A percentile compares a stretch with the other conserved stretches of the same genome.
phyloP scores from a whole-genome alignment of 2,329 filamentous ascomycete genomes.

The Davidsoniella neocaledoniae region DNA sequence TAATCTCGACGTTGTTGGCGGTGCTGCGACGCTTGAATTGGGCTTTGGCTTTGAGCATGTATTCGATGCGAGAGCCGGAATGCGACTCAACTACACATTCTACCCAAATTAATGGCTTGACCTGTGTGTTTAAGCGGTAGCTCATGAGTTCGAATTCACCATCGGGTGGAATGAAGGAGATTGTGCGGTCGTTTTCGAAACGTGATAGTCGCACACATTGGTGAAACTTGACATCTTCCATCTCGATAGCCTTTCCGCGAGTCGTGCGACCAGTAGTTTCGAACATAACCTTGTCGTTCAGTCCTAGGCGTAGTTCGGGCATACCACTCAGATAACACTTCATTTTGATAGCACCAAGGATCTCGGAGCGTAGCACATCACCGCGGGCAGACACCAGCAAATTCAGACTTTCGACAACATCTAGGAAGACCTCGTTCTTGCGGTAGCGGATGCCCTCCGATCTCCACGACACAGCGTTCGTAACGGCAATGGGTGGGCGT shows the following conservation, averaged over 20 bases:
- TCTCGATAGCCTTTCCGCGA: constrained; percentile 91
- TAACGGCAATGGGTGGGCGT: constrained; percentile 89
- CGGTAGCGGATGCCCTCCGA: constrained; percentile 95
- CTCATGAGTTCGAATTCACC: constrained; percentile 99
- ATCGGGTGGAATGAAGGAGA: constrained; percentile 96
- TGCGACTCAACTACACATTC: constrained; percentile 95
- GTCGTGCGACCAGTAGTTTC: constrained; percentile 91
- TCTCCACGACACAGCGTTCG: constrained; percentile 94
- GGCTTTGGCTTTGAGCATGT: constrained; percentile 95
- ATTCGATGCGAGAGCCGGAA: constrained; percentile 88
- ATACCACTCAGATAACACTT: constrained; percentile 98
- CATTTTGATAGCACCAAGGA: constrained; percentile 96
- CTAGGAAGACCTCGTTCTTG: constrained; percentile 98
- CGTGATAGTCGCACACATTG: constrained; percentile 90
- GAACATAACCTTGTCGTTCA: constrained; percentile 99
- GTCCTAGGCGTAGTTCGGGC: constrained; percentile 81
- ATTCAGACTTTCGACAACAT: constrained; percentile 93
- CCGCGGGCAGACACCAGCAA: constrained; percentile 85
- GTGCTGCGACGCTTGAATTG: constrained; percentile 97
- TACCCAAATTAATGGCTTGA: constrained; percentile 97
- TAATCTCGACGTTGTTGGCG: constrained; percentile 96
- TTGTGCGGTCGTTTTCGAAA: constrained; percentile 97
- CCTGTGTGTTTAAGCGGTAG: constrained; percentile 94
- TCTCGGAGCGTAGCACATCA: constrained; percentile 90
- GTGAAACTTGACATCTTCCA: constrained; percentile 99